These are phyloP conservation scores for Saturnispora sanitii DNA, from an alignment of 805 yeast genomes.

Conservation along the genomic window DNA sequence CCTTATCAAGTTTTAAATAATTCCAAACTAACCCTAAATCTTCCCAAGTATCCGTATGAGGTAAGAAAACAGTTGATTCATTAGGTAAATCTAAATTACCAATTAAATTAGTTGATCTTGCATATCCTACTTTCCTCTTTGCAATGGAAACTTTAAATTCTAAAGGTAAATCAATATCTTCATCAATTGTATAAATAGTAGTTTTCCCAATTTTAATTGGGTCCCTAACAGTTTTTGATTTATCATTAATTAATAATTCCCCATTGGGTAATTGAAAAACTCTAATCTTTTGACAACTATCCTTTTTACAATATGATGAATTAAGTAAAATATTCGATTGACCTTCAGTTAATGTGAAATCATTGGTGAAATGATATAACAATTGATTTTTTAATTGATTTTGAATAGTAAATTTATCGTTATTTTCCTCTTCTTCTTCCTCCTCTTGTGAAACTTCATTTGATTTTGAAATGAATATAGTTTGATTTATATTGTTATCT, in stretches of 20 bases:
- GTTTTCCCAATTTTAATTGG: slow-evolving; percentile 47
- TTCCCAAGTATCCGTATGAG: slow-evolving; percentile 70
- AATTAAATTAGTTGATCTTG: slow-evolving; percentile 53
- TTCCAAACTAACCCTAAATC: slow-evolving; percentile 47
- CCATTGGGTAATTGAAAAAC: slow-evolving; percentile 25
- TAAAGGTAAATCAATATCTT: slow-evolving; percentile 52
- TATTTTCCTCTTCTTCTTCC: too few species aligned
- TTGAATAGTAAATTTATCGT: slow-evolving; percentile 25
- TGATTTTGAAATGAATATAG: slow-evolving; percentile 45
- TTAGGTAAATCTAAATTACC: slow-evolving; percentile 38
- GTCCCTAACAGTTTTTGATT: slow-evolving; percentile 33
- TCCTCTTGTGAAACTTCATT: too few species aligned
- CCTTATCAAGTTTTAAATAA: slow-evolving; percentile 44
- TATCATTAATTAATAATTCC: slow-evolving; percentile 34
- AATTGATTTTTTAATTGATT: slow-evolving; percentile 27
- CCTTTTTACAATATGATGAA: slow-evolving; percentile 44
- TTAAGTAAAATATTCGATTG: slow-evolving; percentile 27
- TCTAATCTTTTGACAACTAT: slow-evolving; percentile 53
- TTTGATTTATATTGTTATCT: slow-evolving; percentile 40
- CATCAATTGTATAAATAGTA: slow-evolving; percentile 54
- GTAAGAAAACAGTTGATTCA: slow-evolving; percentile 73
- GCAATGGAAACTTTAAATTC: slow-evolving; percentile 58
- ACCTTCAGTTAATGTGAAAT: slow-evolving; percentile 15
- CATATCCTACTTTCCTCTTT: slow-evolving; percentile 45
- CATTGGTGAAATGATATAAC: slow-evolving; percentile 57